A percentile compares a stretch with the other conserved stretches of the same genome.
phyloP scores from a whole-genome alignment of 352 stramenopile genomes.

The Blastocystis sp. region DNA sequence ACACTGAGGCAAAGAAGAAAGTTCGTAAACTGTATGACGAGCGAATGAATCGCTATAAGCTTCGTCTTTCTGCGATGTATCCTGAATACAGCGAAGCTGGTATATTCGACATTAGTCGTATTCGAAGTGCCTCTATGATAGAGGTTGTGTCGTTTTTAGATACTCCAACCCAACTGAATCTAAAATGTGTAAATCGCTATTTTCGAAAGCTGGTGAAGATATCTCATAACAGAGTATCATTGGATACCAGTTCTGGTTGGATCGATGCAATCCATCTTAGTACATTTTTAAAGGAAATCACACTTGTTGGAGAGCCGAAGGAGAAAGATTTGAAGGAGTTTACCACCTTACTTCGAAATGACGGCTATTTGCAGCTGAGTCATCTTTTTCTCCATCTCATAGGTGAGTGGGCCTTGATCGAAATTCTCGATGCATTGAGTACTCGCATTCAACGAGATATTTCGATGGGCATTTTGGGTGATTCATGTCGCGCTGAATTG shows the following conservation, averaged over 20 bases:
- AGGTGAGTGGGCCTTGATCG: neutral
- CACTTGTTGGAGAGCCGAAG: neutral
- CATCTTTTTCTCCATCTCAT: neutral
- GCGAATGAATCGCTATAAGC: neutral
- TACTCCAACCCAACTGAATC: neutral
- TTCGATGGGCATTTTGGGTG: neutral
- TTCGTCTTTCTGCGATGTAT: neutral
- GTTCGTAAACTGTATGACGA: neutral
- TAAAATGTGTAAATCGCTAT: neutral
- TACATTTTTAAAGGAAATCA: neutral
- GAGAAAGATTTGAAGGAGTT: neutral
- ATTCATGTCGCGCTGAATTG: neutral
- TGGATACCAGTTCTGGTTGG: neutral
- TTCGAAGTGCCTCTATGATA: neutral
- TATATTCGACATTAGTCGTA: neutral
- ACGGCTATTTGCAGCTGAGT: neutral
- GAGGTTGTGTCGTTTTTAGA: neutral
- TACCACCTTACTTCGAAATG: neutral
- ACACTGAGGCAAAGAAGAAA: neutral
- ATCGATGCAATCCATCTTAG: neutral
- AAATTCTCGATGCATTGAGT: neutral
- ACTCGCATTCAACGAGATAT: neutral
- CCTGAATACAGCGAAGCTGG: neutral
- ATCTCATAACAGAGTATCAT: neutral
- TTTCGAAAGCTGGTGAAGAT: conserved; percentile 26